These are phyloP conservation scores for Vitis cinerea DNA, from an alignment of 164 flowering plant genomes.

Conservation along the genomic window DNA sequence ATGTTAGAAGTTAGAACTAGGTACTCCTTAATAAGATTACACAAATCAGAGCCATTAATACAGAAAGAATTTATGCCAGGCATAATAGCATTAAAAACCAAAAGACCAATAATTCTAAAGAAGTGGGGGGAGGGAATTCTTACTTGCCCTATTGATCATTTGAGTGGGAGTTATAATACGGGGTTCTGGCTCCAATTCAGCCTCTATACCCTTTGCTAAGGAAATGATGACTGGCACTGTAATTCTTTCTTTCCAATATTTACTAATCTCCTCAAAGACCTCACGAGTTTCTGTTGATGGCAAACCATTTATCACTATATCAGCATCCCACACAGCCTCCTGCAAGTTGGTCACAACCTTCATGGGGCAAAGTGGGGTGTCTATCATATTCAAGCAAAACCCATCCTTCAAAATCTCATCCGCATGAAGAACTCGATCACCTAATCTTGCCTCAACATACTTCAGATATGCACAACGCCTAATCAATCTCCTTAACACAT, in stretches of 20 bases:
- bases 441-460: slow-evolving; percentile 85
- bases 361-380: slow-evolving; percentile 83
- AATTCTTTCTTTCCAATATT: slow-evolving; percentile 86
- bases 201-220: slow-evolving; percentile 91
- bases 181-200: slow-evolving; percentile 71
- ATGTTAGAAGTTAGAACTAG: neutral
- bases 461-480: slow-evolving; percentile 86
- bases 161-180: slow-evolving; percentile 84
- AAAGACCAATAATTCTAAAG: neutral
- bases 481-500: slow-evolving; percentile 76
- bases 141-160: slow-evolving; percentile 85
- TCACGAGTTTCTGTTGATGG: slow-evolving; percentile 85
- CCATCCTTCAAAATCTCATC: slow-evolving; percentile 93
- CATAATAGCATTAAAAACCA: neutral
- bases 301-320: slow-evolving; percentile 84
- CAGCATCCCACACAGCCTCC: slow-evolving; percentile 95
- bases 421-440: slow-evolving; percentile 71
- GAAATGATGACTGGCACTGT: slow-evolving; percentile 72
- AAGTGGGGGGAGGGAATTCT: slow-evolving; percentile 15
- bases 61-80: neutral
- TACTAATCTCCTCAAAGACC: slow-evolving; percentile 76
- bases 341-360: slow-evolving; percentile 90
- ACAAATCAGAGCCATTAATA: too few species aligned
- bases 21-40: too few species aligned
- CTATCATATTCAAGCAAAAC: slow-evolving; percentile 91